A percentile compares a stretch with the other conserved stretches of the same genome.
Conservation (phyloP, 2,329 filamentous ascomycete species). For the Calycina herbarum region DNA sequence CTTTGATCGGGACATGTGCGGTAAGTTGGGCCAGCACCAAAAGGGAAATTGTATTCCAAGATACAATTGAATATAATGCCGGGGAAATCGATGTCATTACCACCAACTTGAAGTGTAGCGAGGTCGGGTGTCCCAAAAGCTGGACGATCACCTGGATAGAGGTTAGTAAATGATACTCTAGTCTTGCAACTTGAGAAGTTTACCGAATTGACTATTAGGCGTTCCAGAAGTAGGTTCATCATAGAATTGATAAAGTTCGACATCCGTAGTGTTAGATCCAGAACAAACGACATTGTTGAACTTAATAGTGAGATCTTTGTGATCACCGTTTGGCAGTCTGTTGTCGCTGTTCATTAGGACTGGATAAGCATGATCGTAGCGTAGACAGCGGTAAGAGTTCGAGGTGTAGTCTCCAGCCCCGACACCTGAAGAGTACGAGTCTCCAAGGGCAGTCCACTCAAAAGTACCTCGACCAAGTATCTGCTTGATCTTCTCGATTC, state of each 20-base stretch:
- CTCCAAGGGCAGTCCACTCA: constrained; percentile 16
- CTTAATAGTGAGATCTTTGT: background rate
- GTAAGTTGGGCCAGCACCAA: background rate
- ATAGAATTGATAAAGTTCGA: constrained; percentile 14
- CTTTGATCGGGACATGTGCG: constrained; percentile 14
- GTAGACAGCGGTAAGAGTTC: constrained; percentile 11
- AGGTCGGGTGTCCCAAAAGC: constrained; percentile 4
- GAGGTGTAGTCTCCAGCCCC: constrained; percentile 12
- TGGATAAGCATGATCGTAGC: constrained; percentile 14
- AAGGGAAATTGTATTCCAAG: constrained; percentile 5
- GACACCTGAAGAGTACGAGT: constrained; percentile 15
- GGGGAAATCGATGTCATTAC: constrained; percentile 16
- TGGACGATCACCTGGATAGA: constrained; percentile 1
- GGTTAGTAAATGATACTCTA: background rate
- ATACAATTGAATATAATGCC: constrained; percentile 15
- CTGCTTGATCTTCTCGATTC: constrained; percentile 1
- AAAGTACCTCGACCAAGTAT: constrained; percentile 3
- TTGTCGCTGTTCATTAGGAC: constrained; percentile 9
- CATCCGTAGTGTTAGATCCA: constrained; percentile 10
- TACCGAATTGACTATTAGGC: constrained; percentile 12
- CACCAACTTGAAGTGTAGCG: constrained; percentile 11
- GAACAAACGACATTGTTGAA: constrained; percentile 17
- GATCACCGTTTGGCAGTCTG: background rate
- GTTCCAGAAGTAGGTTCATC: constrained; percentile 7
- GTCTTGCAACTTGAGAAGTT: background rate